These are phyloP conservation scores for Paramecium sexaurelia DNA, from an alignment of 73 alveolate species.

Conservation along the genomic window DNA sequence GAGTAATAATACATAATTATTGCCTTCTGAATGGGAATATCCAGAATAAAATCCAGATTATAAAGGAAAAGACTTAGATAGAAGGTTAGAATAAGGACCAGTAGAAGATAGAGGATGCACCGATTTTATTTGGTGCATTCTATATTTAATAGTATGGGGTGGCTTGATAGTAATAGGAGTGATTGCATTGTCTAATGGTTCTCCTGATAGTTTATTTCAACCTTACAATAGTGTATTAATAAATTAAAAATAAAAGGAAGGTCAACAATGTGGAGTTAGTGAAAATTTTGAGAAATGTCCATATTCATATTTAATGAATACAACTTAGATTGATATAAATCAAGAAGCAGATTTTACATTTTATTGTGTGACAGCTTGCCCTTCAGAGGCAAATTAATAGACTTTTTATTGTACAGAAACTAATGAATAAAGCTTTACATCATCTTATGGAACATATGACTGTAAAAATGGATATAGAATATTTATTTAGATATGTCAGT, in stretches of 20 bases:
- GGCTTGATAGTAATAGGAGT: not conserved
- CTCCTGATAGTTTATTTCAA: not conserved
- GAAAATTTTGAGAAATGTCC: not conserved
- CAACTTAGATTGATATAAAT: not conserved
- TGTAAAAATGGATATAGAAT: not conserved
- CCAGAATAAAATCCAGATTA: slow-evolving; percentile 50
- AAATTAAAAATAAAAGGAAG: not conserved
- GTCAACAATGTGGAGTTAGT: slow-evolving; percentile 21
- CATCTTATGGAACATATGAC: not conserved
- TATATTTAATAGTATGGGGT: not conserved
- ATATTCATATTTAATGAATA: not conserved
- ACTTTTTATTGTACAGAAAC: not conserved
- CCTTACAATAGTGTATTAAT: slow-evolving; percentile 10
- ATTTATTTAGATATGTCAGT: not conserved
- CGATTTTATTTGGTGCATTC: slow-evolving; percentile 43
- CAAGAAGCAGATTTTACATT: not conserved
- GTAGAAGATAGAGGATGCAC: slow-evolving; percentile 58
- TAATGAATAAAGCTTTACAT: not conserved
- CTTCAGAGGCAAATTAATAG: not conserved
- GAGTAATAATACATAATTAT: not conserved
- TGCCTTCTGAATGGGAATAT: slow-evolving; percentile 41
- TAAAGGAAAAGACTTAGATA: slow-evolving; percentile 3
- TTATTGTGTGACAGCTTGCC: slow-evolving; percentile 7
- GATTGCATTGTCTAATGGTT: slow-evolving; percentile 8
- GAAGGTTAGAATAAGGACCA: slow-evolving; percentile 14